A percentile compares a stretch with the other conserved stretches of the same genome.
Conservation (phyloP, 345 rosid genomes). For the Gossypioides kirkii region DNA sequence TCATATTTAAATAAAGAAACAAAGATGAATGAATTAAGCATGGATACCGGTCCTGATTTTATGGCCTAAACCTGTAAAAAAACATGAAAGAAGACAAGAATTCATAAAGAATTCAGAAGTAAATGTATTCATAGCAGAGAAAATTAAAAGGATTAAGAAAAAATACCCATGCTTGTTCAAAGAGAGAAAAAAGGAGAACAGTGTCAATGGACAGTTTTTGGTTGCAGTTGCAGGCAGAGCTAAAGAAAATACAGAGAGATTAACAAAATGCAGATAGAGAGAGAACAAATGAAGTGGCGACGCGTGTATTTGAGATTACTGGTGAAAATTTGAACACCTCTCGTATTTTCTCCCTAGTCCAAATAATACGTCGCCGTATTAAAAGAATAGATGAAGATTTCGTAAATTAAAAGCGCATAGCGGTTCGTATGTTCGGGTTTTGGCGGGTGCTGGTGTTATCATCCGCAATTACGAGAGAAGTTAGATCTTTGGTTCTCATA, state of each 20-base stretch:
- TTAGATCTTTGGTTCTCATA: no score
- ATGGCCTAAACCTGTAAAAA: slow-evolving; percentile 2
- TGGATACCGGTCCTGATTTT: slow-evolving; percentile 4
- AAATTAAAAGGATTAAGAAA: neutral
- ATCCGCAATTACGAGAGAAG: no score
- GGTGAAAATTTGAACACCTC: neutral
- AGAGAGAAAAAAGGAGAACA: neutral
- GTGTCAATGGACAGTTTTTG: neutral
- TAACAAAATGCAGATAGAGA: neutral
- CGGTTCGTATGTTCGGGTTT: no score
- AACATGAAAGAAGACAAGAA: neutral
- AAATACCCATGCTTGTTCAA: neutral
- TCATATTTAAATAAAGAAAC: no score
- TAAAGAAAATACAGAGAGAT: no score
- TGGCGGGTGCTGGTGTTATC: no score
- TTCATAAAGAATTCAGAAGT: neutral
- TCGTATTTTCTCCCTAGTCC: neutral
- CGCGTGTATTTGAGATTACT: neutral
- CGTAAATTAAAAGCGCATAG: no score
- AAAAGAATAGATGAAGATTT: no score
- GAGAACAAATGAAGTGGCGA: neutral
- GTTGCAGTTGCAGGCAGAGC: neutral
- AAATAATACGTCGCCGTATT: neutral
- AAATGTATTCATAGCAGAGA: neutral
- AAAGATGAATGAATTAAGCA: neutral